Percentiles rank a stretch among this genome's conserved stretches.
These are phyloP conservation scores for Jamesozyma gamospora DNA, from an alignment of 805 yeast genomes.

Conservation along the genomic window DNA sequence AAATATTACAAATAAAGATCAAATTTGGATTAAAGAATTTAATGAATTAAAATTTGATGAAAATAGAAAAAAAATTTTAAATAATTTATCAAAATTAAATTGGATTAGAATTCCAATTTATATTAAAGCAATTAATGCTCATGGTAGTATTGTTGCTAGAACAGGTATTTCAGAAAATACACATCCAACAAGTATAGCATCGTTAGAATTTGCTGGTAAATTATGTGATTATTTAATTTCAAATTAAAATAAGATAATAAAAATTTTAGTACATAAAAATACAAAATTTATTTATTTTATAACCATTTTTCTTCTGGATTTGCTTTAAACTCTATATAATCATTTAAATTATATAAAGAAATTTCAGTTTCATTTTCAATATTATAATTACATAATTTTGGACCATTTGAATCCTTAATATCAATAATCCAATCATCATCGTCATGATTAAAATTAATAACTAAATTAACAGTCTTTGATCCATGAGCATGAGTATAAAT, in stretches of 20 bases:
- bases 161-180: conserved; percentile 39
- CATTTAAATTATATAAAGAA: conserved; percentile 62
- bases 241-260: background rate
- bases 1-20: conserved; percentile 10
- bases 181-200: conserved; percentile 19
- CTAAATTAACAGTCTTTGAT: conserved; percentile 83
- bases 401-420: conserved; percentile 27
- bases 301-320: conserved; percentile 92
- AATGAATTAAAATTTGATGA: conserved; percentile 29
- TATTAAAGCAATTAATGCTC: conserved; percentile 68
- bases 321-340: conserved; percentile 56
- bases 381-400: conserved; percentile 42
- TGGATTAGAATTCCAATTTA: conserved; percentile 76
- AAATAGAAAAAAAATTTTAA: conserved; percentile 34
- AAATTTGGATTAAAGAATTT: conserved; percentile 9
- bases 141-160: conserved; percentile 78
- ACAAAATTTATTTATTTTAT: background rate
- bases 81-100: conserved; percentile 48
- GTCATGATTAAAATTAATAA: conserved; percentile 79
- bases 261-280: background rate
- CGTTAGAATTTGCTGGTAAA: conserved; percentile 23
- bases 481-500: conserved; percentile 93
- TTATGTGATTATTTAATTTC: conserved; percentile 15
- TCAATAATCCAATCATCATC: conserved; percentile 59
- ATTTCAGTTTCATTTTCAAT: conserved; percentile 86